A percentile compares a stretch with the other conserved stretches of the same genome.
Evolutionary conservation across 208 protist species (phyloP).

Genomic region (Leishmania aethiopica): DNA sequence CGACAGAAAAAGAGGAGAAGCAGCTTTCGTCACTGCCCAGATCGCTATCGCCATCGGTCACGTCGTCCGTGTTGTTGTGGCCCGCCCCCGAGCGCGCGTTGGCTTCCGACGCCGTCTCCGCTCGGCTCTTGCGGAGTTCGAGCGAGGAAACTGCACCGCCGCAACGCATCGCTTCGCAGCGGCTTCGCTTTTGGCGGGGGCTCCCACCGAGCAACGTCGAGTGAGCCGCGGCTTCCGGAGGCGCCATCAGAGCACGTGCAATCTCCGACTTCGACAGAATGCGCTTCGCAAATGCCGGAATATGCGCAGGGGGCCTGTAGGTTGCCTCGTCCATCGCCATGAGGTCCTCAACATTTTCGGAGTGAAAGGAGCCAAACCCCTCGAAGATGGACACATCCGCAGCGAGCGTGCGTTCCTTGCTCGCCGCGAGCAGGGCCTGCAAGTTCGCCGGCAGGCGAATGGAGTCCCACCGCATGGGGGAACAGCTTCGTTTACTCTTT

Average conservation of each 20-base stretch:
- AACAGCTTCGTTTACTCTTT: slow-evolving; percentile 1
- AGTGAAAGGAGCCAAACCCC: slow-evolving; percentile 93
- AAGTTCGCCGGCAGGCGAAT: slow-evolving; percentile 34
- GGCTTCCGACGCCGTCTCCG: slow-evolving; percentile 5
- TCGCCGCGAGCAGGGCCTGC: slow-evolving; percentile 30
- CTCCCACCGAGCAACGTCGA: not conserved
- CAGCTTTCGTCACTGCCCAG: slow-evolving; percentile 5
- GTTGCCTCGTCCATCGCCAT: slow-evolving; percentile 39
- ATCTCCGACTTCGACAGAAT: slow-evolving; percentile 51
- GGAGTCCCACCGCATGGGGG: slow-evolving; percentile 41
- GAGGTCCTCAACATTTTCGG: slow-evolving; percentile 89
- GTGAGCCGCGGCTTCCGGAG: not conserved
- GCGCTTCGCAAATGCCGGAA: slow-evolving; percentile 52
- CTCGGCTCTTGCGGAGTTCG: slow-evolving; percentile 5
- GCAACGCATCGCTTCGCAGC: not conserved
- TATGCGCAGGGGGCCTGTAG: slow-evolving; percentile 52
- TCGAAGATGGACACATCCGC: slow-evolving; percentile 63
- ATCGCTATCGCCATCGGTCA: slow-evolving; percentile 1
- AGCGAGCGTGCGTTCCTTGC: slow-evolving; percentile 26
- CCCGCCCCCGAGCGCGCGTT: slow-evolving; percentile 6
- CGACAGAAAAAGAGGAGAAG: not conserved
- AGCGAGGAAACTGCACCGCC: slow-evolving; percentile 9
- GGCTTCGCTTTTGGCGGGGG: slow-evolving; percentile 13
- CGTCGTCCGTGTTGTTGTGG: slow-evolving; percentile 3
- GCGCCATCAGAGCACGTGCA: not conserved